Evolutionary conservation across 495 filamentous ascomycete genomes (phyloP).

Genomic region (Penicillium dipodomyicola): DNA sequence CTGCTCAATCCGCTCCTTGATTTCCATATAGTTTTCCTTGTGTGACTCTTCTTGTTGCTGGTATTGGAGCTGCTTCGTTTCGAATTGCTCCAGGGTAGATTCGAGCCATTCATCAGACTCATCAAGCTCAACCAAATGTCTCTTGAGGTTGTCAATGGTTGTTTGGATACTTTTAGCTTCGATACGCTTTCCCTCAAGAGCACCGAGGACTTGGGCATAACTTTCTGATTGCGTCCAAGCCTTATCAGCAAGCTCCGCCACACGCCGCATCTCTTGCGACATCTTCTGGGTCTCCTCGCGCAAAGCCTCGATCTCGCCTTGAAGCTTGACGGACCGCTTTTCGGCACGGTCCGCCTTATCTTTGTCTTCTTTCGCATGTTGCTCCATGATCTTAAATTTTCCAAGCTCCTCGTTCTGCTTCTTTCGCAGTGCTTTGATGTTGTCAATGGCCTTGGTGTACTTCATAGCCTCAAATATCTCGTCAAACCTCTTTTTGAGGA

Average conservation of each 20-base stretch:
- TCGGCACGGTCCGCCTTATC: conserved; percentile 74
- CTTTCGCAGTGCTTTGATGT: conserved; percentile 83
- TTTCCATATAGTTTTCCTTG: conserved; percentile 57
- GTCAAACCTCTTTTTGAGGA: conserved; percentile 90
- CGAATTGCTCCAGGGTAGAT: conserved; percentile 75
- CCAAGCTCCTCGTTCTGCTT: conserved; percentile 71
- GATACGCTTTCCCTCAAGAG: conserved; percentile 72
- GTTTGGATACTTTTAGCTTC: conserved; percentile 61
- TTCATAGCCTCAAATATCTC: conserved; percentile 97
- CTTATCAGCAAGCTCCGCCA: conserved; percentile 53
- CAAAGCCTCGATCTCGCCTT: conserved; percentile 69
- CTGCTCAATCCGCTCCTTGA: conserved; percentile 60
- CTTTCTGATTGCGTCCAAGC: conserved; percentile 59
- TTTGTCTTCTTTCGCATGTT: conserved; percentile 79
- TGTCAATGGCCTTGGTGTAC: conserved; percentile 96
- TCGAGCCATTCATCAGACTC: conserved; percentile 79
- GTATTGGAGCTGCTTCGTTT: conserved; percentile 64
- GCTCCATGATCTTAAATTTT: conserved; percentile 67
- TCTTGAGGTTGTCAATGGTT: conserved; percentile 65
- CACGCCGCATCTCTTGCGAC: conserved; percentile 54
- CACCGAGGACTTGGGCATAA: conserved; percentile 63
- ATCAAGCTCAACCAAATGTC: conserved; percentile 67
- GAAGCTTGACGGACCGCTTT: conserved; percentile 60
- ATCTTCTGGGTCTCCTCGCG: conserved; percentile 56
- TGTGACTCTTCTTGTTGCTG: conserved; percentile 60